Evolutionary conservation across 2,329 filamentous ascomycete species (phyloP), one percentile per base, ranked within the genome.

Genomic region (Fusarium sambucinum): DNA sequence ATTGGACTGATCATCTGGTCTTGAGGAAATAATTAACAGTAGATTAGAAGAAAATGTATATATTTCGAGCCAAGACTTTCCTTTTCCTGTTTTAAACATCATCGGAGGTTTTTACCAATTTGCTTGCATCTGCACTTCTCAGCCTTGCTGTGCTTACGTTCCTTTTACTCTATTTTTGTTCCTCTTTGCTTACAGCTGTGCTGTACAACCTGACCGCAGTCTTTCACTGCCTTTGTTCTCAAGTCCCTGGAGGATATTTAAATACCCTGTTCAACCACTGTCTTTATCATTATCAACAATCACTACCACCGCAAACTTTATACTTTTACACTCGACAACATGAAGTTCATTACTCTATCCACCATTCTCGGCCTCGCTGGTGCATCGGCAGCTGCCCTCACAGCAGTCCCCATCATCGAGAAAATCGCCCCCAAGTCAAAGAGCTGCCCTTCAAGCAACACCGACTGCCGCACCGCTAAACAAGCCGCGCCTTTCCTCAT

Each of bases 391-490:
- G 72, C 65, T n/a, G 60, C 69, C 7, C 51, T 74, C 37, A 54
- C 62, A 3, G 76, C 81, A 12, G 75, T 75, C 21, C 72, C 76
- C 35, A 79, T 83, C 67, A 79, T 91, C 72, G 75, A 77, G 63
- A 57, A 77, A 51, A 88, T 92, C 75, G 85, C 86, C n/a, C 88
- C 90, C 5, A 75, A 71, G 4, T 87, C 90, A 2, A 75, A 76
- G 19, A 76, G 80, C 12, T 93, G 91, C 80, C 77, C 78, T 46
- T 59, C 77, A 3, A 81, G 78, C 41, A 75, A 82, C 16, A 80
- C 78, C 17, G 89, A 93, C 72, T 95, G 92, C 79, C 84, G 84
- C 47, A 91, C 88, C 3, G 88, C 90, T n/a, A 77, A 77, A 10
- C 81, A 87, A 71, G 90, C 89, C 3, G 90, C 87, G 0, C 81